Evolutionary conservation across 306 rosid species (phyloP).

Genomic region (Potentilla sterilis): DNA sequence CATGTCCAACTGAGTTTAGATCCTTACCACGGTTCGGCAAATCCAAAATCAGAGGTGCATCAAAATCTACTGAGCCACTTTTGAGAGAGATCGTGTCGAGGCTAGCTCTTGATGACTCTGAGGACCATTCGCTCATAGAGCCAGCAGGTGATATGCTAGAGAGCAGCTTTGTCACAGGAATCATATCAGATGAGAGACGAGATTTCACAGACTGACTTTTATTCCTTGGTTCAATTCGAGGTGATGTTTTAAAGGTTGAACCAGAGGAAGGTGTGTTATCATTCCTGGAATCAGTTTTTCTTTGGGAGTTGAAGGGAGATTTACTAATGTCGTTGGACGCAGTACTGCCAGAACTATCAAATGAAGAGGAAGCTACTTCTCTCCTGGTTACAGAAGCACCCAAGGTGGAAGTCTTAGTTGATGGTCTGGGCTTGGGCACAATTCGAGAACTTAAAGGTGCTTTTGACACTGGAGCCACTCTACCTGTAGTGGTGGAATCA

Average conservation of each 20-base stretch:
- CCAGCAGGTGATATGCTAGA: slow-evolving; percentile 75
- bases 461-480: slow-evolving; percentile 46
- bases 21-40: slow-evolving; percentile 29
- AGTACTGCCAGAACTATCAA: slow-evolving; percentile 33
- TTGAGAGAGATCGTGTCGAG: slow-evolving; percentile 48
- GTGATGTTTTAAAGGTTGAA: slow-evolving; percentile 44
- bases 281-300: slow-evolving; percentile 37
- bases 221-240: slow-evolving; percentile 41
- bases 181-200: slow-evolving; percentile 39
- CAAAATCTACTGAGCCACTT: slow-evolving; percentile 43
- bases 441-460: slow-evolving; percentile 43
- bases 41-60: slow-evolving; percentile 36
- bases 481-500: slow-evolving; percentile 44
- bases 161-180: slow-evolving; percentile 48
- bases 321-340: slow-evolving; percentile 43
- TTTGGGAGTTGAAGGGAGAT: slow-evolving; percentile 44
- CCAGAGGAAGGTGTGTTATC: slow-evolving; percentile 45
- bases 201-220: slow-evolving; percentile 43
- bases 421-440: slow-evolving; percentile 36
- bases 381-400: slow-evolving; percentile 45
- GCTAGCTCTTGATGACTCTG: slow-evolving; percentile 70
- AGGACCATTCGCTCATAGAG: slow-evolving; percentile 91
- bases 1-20: slow-evolving; percentile 36
- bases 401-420: slow-evolving; percentile 39
- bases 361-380: slow-evolving; percentile 40